Conservation (phyloP, 2,329 filamentous ascomycete genomes). For the Byssoonygena ceratinophila region DNA sequence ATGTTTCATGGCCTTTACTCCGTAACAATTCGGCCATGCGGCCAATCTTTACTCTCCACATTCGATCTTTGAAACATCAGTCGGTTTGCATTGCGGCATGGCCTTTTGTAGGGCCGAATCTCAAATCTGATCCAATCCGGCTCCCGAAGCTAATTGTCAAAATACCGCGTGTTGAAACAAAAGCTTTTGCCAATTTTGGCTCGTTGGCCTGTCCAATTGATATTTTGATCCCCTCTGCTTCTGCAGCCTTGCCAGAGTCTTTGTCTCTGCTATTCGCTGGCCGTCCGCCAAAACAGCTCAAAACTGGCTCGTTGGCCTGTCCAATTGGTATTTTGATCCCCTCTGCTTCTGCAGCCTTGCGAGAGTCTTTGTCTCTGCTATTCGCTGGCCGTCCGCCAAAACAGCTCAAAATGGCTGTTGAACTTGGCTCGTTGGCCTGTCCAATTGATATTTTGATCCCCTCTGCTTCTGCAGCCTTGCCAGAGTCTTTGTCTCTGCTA, state of each 20-base stretch:
- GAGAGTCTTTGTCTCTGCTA: neutral
- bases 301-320: too few species aligned
- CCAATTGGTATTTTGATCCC: too few species aligned
- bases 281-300: neutral
- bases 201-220: too few species aligned
- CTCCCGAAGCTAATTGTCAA: too few species aligned
- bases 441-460: too few species aligned
- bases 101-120: too few species aligned
- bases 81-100: too few species aligned
- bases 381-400: neutral
- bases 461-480: conserved; percentile 7
- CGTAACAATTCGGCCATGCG: neutral
- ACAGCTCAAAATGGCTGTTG: neutral
- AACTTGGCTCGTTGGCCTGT: too few species aligned
- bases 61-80: conserved; percentile 7
- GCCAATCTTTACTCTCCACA: neutral
- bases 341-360: conserved; percentile 7
- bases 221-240: too few species aligned
- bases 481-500: neutral
- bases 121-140: too few species aligned
- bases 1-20: neutral
- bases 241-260: conserved; percentile 5
- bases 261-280: neutral
- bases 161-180: too few species aligned
- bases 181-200: too few species aligned